A percentile compares a stretch with the other conserved stretches of the same genome.
Conservation (phyloP, 2,329 filamentous ascomycete genomes). For the Fusarium veterinarium region DNA sequence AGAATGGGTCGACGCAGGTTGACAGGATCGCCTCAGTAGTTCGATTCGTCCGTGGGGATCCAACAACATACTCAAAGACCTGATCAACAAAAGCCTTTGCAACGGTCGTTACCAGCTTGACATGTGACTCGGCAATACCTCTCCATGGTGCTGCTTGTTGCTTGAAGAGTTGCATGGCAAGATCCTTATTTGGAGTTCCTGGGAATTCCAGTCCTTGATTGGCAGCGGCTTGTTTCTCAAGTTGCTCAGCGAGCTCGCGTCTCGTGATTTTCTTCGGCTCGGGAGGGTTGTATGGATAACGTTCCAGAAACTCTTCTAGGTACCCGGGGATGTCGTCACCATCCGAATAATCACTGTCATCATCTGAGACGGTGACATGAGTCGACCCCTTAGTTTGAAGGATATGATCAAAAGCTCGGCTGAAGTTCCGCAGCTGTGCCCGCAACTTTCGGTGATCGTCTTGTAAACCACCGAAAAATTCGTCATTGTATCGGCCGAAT, state of each 20-base stretch:
- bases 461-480: slow-evolving; percentile 51
- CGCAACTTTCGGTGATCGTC: slow-evolving; percentile 43
- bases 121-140: slow-evolving; percentile 51
- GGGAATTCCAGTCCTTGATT: slow-evolving; percentile 57
- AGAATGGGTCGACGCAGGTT: slow-evolving; percentile 49
- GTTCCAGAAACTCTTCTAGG: slow-evolving; percentile 44
- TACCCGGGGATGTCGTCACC: slow-evolving; percentile 35
- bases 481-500: slow-evolving; percentile 47
- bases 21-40: slow-evolving; percentile 41
- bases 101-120: slow-evolving; percentile 46
- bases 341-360: not conserved
- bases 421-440: slow-evolving; percentile 47
- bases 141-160: slow-evolving; percentile 54
- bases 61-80: slow-evolving; percentile 49
- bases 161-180: slow-evolving; percentile 55
- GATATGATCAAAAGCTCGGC: slow-evolving; percentile 45
- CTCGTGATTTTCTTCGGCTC: slow-evolving; percentile 40
- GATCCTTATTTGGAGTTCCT: slow-evolving; percentile 50
- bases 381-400: slow-evolving; percentile 43
- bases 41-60: slow-evolving; percentile 17
- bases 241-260: slow-evolving; percentile 37
- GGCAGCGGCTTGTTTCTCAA: slow-evolving; percentile 5
- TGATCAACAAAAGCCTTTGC: slow-evolving; percentile 53
- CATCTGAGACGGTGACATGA: slow-evolving; percentile 22
- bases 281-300: slow-evolving; percentile 45